phyloP scores from a whole-genome alignment of 345 rosid species.

The Chamaenerion angustifolium region DNA sequence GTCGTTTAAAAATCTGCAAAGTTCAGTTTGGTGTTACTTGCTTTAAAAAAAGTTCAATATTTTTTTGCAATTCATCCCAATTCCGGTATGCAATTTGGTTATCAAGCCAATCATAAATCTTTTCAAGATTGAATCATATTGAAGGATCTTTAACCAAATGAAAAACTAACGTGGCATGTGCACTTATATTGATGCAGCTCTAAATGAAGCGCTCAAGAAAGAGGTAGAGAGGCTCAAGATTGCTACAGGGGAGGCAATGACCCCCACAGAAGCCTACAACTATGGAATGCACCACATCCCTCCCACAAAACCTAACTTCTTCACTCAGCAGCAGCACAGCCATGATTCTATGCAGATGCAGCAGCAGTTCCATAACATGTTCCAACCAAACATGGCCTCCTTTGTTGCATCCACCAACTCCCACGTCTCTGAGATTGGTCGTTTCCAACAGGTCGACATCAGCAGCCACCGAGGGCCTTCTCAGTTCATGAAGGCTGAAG shows the following conservation, averaged over 20 bases:
- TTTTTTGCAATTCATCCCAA: too few relatives aligned
- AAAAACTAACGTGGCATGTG: background rate
- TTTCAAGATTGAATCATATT: too few relatives aligned
- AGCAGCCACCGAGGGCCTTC: slow-evolving; percentile 32
- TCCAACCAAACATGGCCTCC: slow-evolving; percentile 34
- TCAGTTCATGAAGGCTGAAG: slow-evolving; percentile 50
- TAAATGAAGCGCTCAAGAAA: slow-evolving; percentile 84
- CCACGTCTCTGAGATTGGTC: slow-evolving; percentile 40
- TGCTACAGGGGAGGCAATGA: slow-evolving; percentile 62
- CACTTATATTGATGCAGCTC: slow-evolving; percentile 24
- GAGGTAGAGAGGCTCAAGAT: slow-evolving; percentile 85
- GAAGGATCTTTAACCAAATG: too few relatives aligned
- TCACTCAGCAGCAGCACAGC: slow-evolving; percentile 23
- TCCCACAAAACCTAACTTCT: slow-evolving; percentile 28
- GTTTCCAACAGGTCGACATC: slow-evolving; percentile 79
- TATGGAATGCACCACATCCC: slow-evolving; percentile 63
- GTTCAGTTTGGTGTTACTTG: too few relatives aligned
- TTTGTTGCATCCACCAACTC: slow-evolving; percentile 24
- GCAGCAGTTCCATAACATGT: slow-evolving; percentile 28
- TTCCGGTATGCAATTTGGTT: too few relatives aligned
- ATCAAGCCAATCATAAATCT: too few relatives aligned
- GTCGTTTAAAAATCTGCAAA: too few relatives aligned
- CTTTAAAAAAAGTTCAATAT: too few relatives aligned
- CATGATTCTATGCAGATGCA: slow-evolving; percentile 36
- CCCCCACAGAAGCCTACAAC: slow-evolving; percentile 57